Conservation (phyloP, 176 grass and related monocot species). For the Triticum urartu region DNA sequence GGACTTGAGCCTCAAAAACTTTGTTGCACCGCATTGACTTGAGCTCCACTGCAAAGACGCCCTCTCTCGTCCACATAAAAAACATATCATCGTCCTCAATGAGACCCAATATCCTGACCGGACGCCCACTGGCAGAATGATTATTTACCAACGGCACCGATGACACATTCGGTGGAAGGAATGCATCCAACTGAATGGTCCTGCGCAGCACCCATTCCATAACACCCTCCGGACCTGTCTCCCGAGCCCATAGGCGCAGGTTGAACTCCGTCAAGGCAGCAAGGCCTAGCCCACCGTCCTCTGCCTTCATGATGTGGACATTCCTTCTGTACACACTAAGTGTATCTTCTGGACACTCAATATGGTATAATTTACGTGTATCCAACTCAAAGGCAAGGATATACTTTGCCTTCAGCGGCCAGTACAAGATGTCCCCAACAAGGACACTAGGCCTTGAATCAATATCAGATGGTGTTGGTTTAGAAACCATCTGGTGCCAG, state of each 20-base stretch:
- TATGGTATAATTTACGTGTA: constrained; percentile 18
- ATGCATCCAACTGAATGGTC: constrained; percentile 15
- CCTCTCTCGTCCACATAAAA: constrained; percentile 32
- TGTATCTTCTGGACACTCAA: constrained; percentile 35
- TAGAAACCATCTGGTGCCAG: constrained; percentile 5
- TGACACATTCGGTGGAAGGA: not conserved
- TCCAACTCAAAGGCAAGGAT: constrained; percentile 27
- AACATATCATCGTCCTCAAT: constrained; percentile 38
- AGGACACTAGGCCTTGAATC: constrained; percentile 40
- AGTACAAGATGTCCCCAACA: constrained; percentile 28
- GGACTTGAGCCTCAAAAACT: constrained; percentile 27
- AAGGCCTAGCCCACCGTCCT: constrained; percentile 32
- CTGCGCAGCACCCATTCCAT: constrained; percentile 21
- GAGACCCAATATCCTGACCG: constrained; percentile 29
- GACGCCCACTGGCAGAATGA: constrained; percentile 7
- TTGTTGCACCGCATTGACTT: constrained; percentile 31
- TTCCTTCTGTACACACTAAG: constrained; percentile 33
- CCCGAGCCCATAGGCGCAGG: constrained; percentile 20
- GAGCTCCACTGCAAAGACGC: constrained; percentile 31
- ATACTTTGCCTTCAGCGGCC: constrained; percentile 34
- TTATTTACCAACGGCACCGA: not conserved
- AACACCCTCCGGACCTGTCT: constrained; percentile 3
- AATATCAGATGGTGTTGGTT: constrained; percentile 19
- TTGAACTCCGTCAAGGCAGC: constrained; percentile 21
- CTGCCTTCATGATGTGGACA: constrained; percentile 40